phyloP scores from a whole-genome alignment of 352 stramenopile genomes.

The Phytophthora citricola region DNA sequence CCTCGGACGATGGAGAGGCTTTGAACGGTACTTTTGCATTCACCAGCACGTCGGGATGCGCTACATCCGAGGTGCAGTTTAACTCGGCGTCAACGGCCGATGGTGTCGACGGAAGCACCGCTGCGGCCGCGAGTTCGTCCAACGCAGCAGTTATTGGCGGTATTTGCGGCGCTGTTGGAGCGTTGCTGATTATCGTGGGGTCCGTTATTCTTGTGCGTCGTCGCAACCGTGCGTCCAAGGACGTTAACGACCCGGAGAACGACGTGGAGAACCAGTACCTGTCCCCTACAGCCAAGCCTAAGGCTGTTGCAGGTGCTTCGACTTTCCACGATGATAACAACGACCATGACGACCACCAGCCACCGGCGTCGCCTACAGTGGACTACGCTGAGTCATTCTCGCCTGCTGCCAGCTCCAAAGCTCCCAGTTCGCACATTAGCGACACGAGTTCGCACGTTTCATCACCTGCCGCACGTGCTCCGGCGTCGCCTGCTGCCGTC shows the following conservation, averaged over 20 bases:
- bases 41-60: conserved; percentile 54
- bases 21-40: conserved; percentile 71
- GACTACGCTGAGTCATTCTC: conserved; percentile 63
- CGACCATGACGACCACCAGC: conserved; percentile 28
- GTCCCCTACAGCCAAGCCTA: conserved; percentile 61
- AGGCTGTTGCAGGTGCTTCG: conserved; percentile 28
- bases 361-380: conserved; percentile 53
- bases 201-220: conserved; percentile 75
- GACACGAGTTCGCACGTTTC: conserved; percentile 11
- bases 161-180: conserved; percentile 45
- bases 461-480: not conserved
- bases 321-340: conserved; percentile 46
- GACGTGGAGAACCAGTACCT: conserved; percentile 69
- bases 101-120: conserved; percentile 43
- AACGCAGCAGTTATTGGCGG: conserved; percentile 49
- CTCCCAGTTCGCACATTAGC: conserved; percentile 20
- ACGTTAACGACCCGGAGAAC: conserved; percentile 44
- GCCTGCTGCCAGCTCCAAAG: conserved; percentile 42
- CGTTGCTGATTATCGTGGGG: conserved; percentile 68
- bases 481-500: conserved; percentile 8
- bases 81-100: conserved; percentile 59
- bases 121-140: conserved; percentile 21
- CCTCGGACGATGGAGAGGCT: conserved; percentile 60
- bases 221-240: conserved; percentile 47
- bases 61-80: conserved; percentile 74